These are phyloP conservation scores for Melastoma malabathricum DNA, from an alignment of 345 rosid genomes.

Conservation along the genomic window DNA sequence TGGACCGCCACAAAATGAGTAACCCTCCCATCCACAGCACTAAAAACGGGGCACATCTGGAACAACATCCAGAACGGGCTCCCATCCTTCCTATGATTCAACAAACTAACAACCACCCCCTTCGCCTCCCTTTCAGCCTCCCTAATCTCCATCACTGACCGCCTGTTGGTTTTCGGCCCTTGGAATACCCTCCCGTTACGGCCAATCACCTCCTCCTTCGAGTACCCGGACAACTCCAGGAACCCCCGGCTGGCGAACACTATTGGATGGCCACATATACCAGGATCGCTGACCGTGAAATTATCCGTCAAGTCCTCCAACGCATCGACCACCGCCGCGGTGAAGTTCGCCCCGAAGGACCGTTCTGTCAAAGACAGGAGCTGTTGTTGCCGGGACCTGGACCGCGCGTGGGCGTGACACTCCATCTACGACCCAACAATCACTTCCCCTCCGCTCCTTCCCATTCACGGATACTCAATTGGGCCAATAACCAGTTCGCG, in stretches of 20 bases:
- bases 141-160: slow-evolving; percentile 67
- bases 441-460: too few species aligned
- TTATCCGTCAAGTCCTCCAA: slow-evolving; percentile 61
- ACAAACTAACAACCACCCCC: slow-evolving; percentile 33
- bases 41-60: slow-evolving; percentile 58
- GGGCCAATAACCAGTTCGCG: too few species aligned
- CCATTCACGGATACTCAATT: too few species aligned
- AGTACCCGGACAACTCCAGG: slow-evolving; percentile 61
- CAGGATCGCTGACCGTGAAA: slow-evolving; percentile 87
- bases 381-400: slow-evolving; percentile 23
- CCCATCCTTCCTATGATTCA: slow-evolving; percentile 83
- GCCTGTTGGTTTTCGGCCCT: slow-evolving; percentile 59
- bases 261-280: slow-evolving; percentile 72
- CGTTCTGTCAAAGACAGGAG: slow-evolving; percentile 35
- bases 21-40: slow-evolving; percentile 44
- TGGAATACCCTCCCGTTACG: slow-evolving; percentile 70
- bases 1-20: slow-evolving; percentile 76
- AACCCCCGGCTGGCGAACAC: slow-evolving; percentile 77
- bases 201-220: slow-evolving; percentile 59
- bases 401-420: too few species aligned
- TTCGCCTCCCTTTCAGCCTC: slow-evolving; percentile 80
- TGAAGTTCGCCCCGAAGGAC: slow-evolving; percentile 38
- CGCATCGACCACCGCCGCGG: slow-evolving; percentile 41
- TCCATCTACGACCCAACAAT: not conserved
- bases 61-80: slow-evolving; percentile 90